Conservation (phyloP, 163 green algal genomes). For the Scenedesmus sp. region DNA sequence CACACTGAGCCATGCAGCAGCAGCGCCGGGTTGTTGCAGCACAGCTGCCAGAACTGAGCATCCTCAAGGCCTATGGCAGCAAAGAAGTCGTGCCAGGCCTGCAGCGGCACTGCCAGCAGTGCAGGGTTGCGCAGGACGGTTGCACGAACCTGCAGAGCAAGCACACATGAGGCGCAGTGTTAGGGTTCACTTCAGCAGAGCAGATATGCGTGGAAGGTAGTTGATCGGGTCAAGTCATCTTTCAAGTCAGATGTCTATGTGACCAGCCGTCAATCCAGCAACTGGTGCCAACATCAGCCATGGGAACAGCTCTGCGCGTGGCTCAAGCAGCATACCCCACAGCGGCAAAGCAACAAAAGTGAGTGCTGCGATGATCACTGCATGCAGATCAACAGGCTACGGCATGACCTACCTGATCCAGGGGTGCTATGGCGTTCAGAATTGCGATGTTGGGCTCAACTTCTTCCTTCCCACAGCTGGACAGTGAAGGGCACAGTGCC, state of each 20-base stretch:
- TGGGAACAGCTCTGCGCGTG: neutral
- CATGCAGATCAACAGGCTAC: too few species aligned
- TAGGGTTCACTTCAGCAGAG: too few species aligned
- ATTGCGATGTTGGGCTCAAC: neutral
- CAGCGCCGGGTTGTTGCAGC: conserved; percentile 18
- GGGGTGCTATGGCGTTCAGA: neutral
- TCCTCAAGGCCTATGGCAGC: conserved; percentile 15
- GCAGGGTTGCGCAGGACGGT: conserved; percentile 15
- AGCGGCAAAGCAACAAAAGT: neutral
- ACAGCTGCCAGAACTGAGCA: conserved; percentile 15
- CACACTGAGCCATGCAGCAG: conserved; percentile 41
- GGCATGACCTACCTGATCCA: neutral
- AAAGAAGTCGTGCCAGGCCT: conserved; percentile 19
- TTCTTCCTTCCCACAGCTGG: neutral
- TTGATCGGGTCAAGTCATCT: neutral
- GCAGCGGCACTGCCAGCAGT: conserved; percentile 15
- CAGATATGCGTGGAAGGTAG: neutral
- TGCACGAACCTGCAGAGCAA: neutral
- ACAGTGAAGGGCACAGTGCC: neutral
- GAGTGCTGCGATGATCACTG: neutral
- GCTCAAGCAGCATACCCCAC: neutral
- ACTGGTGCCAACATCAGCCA: neutral
- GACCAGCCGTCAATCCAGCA: neutral
- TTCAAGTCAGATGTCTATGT: neutral
- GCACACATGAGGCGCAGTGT: too few species aligned